Percentiles rank a stretch among this genome's conserved stretches.
Conservation (phyloP, 2,329 filamentous ascomycete species). For the Dryadomyces quercivorus region DNA sequence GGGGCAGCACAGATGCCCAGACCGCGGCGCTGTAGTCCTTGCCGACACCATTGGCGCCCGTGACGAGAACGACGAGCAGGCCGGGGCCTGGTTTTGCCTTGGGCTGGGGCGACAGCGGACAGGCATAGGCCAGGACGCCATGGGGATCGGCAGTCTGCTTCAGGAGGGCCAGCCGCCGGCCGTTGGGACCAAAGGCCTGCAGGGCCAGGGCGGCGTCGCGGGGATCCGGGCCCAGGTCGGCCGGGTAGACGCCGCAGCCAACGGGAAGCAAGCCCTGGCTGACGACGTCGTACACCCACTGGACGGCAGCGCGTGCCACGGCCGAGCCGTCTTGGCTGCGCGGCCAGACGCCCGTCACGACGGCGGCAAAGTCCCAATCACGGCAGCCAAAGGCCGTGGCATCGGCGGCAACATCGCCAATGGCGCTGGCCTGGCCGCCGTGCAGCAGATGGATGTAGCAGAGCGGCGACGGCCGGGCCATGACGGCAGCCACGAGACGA, state of each 20-base stretch:
- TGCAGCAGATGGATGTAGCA: slow-evolving; percentile 54
- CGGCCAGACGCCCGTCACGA: slow-evolving; percentile 50
- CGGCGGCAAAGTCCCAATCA: slow-evolving; percentile 52
- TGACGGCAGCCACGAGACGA: slow-evolving; percentile 30
- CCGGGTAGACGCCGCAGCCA: slow-evolving; percentile 40
- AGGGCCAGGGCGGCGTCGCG: slow-evolving; percentile 38
- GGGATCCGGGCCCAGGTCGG: slow-evolving; percentile 51
- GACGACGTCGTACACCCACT: slow-evolving; percentile 46
- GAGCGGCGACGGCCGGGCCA: slow-evolving; percentile 34
- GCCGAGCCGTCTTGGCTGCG: slow-evolving; percentile 36
- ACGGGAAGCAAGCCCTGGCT: slow-evolving; percentile 30
- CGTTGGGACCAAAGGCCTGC: slow-evolving; percentile 46
- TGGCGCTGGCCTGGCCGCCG: slow-evolving; percentile 38
- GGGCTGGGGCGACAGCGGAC: slow-evolving; percentile 30
- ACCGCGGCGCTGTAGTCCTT: slow-evolving; percentile 47
- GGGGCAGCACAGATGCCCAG: slow-evolving; percentile 33
- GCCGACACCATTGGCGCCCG: slow-evolving; percentile 39
- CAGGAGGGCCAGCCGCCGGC: slow-evolving; percentile 32
- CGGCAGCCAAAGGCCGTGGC: slow-evolving; percentile 50
- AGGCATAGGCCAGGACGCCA: slow-evolving; percentile 41
- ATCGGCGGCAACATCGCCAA: slow-evolving; percentile 28
- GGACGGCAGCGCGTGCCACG: slow-evolving; percentile 22
- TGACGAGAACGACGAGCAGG: slow-evolving; percentile 44
- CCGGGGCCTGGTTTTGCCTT: slow-evolving; percentile 13
- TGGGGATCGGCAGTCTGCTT: slow-evolving; percentile 36